Evolutionary conservation across 2,329 filamentous ascomycete genomes (phyloP).

Genomic region (Stylonectria norvegica): DNA sequence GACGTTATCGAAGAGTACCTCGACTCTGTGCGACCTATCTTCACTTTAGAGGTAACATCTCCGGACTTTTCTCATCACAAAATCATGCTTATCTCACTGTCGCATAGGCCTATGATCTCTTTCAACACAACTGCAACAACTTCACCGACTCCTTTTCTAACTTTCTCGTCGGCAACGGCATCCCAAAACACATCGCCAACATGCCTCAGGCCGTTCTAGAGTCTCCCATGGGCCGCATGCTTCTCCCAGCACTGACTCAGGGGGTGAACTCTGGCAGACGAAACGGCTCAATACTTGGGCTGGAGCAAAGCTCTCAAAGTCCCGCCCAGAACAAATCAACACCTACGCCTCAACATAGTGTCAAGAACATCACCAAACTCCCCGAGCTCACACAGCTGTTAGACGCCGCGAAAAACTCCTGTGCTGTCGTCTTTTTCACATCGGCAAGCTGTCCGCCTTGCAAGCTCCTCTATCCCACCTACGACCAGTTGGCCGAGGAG

Average conservation of each 20-base stretch:
- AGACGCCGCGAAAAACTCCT: slow-evolving; percentile 60
- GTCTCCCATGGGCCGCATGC: slow-evolving; percentile 84
- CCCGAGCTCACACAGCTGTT: slow-evolving; percentile 36
- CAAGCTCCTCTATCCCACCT: slow-evolving; percentile 76
- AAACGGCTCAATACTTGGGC: slow-evolving; percentile 51
- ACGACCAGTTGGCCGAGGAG: slow-evolving; percentile 75
- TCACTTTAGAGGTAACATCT: slow-evolving; percentile 65
- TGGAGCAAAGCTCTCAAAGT: slow-evolving; percentile 39
- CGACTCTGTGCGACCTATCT: slow-evolving; percentile 76
- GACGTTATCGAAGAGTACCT: slow-evolving; percentile 86
- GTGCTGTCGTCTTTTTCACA: slow-evolving; percentile 87
- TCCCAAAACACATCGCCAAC: slow-evolving; percentile 80
- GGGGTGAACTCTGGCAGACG: slow-evolving; percentile 49
- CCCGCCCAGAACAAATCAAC: slow-evolving; percentile 15
- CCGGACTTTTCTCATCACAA: not conserved
- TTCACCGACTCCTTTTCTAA: slow-evolving; percentile 91
- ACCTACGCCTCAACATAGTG: slow-evolving; percentile 36
- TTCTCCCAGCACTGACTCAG: slow-evolving; percentile 65
- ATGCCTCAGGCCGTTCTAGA: slow-evolving; percentile 82
- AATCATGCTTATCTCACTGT: slow-evolving; percentile 1
- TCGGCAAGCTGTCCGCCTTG: slow-evolving; percentile 83
- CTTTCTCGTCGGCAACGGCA: slow-evolving; percentile 83
- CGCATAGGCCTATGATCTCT: slow-evolving; percentile 90
- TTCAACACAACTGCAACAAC: slow-evolving; percentile 94
- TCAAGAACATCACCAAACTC: slow-evolving; percentile 56